These are phyloP conservation scores for Xanthoconium separans DNA, from an alignment of 1,284 basidiomycete genomes.

Conservation along the genomic window DNA sequence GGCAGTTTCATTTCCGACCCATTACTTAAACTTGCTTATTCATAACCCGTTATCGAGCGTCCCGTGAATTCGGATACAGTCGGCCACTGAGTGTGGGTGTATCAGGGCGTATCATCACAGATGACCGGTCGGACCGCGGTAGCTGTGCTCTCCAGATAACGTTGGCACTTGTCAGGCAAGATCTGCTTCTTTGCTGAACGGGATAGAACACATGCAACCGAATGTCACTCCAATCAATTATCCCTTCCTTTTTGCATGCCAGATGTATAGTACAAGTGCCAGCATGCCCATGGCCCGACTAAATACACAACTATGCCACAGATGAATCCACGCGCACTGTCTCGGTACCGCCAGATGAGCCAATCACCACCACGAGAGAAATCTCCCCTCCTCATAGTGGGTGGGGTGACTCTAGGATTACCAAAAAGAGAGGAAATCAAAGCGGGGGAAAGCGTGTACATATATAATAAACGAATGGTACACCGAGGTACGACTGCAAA, in stretches of 20 bases:
- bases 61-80: too few relatives aligned
- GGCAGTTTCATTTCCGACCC: constrained; percentile 1
- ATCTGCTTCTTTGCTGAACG: too few relatives aligned
- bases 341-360: background rate
- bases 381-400: too few relatives aligned
- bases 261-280: background rate
- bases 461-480: background rate
- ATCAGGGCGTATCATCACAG: too few relatives aligned
- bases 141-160: too few relatives aligned
- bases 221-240: background rate
- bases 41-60: background rate
- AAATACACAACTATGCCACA: background rate
- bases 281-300: background rate
- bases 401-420: background rate
- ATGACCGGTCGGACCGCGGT: too few relatives aligned
- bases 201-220: background rate
- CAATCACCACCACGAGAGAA: too few relatives aligned
- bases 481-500: background rate
- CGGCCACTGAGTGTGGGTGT: too few relatives aligned
- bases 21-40: background rate
- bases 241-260: background rate
- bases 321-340: background rate
- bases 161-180: background rate
- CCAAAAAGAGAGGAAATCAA: background rate
- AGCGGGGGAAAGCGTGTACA: background rate